Evolutionary conservation across 2,329 filamentous ascomycete genomes (phyloP).

Genomic region (Tolypocladium sp.): DNA sequence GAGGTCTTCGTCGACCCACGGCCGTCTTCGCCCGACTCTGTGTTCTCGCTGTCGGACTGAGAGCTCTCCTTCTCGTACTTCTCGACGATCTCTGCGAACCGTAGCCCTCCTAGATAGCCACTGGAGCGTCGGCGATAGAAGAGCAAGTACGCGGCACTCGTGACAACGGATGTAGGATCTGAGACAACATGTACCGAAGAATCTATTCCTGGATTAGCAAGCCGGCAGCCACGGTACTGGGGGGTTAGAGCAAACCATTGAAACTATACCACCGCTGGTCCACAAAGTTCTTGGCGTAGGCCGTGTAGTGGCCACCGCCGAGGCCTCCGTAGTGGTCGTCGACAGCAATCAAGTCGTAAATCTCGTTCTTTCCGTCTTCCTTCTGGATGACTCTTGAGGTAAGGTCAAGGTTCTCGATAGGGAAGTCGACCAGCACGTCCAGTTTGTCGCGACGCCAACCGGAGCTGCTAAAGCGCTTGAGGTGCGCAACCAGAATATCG

Average conservation of each 20-base stretch:
- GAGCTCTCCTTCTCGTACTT: slow-evolving; percentile 48
- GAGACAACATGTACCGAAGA: slow-evolving; percentile 57
- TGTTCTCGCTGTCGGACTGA: slow-evolving; percentile 30
- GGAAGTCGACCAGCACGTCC: slow-evolving; percentile 85
- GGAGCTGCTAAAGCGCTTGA: slow-evolving; percentile 89
- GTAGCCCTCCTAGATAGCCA: slow-evolving; percentile 67
- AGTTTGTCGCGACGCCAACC: slow-evolving; percentile 82
- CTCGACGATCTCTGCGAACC: slow-evolving; percentile 62
- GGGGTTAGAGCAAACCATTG: slow-evolving; percentile 57
- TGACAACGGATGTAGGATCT: slow-evolving; percentile 56
- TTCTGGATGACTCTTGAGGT: slow-evolving; percentile 69
- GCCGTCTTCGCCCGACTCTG: slow-evolving; percentile 65
- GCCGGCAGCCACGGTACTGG: not conserved
- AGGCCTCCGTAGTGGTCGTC: slow-evolving; percentile 94
- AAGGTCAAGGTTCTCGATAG: slow-evolving; percentile 78
- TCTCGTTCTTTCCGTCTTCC: slow-evolving; percentile 70
- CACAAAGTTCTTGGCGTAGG: slow-evolving; percentile 85
- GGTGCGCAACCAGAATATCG: slow-evolving; percentile 87
- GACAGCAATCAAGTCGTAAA: slow-evolving; percentile 91
- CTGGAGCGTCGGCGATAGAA: slow-evolving; percentile 87
- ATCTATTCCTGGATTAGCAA: slow-evolving; percentile 43
- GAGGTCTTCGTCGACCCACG: slow-evolving; percentile 38
- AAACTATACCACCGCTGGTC: slow-evolving; percentile 92
- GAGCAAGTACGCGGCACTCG: slow-evolving; percentile 76
- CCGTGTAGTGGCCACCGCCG: slow-evolving; percentile 93